These are phyloP conservation scores for Myriosclerotinia curreyana DNA, from an alignment of 2,329 filamentous ascomycete genomes.

Conservation along the genomic window DNA sequence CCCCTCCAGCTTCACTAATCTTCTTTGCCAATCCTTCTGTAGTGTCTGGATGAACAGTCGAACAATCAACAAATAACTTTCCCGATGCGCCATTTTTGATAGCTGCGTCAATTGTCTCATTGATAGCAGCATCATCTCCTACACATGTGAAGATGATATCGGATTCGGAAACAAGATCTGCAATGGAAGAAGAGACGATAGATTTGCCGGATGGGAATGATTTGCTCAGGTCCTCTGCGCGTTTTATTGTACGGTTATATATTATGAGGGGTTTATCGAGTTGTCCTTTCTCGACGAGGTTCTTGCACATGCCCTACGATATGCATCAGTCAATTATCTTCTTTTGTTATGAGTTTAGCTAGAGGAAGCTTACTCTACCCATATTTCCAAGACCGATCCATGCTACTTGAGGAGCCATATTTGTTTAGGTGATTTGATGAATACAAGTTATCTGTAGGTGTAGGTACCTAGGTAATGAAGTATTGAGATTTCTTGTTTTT, in stretches of 20 bases:
- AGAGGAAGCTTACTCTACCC: conserved; percentile 61
- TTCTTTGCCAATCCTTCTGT: conserved; percentile 62
- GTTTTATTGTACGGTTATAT: conserved; percentile 73
- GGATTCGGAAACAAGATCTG: conserved; percentile 63
- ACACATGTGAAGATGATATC: conserved; percentile 83
- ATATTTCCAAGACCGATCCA: conserved; percentile 89
- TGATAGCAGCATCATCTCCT: conserved; percentile 72
- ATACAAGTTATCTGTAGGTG: not conserved
- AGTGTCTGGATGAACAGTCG: conserved; percentile 81
- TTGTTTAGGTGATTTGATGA: conserved; percentile 23
- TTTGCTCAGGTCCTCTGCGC: conserved; percentile 60
- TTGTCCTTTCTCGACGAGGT: conserved; percentile 73
- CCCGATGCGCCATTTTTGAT: conserved; percentile 56
- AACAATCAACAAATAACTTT: conserved; percentile 84
- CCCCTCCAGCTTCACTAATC: conserved; percentile 57
- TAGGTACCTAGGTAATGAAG: not conserved
- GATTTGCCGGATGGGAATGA: conserved; percentile 60
- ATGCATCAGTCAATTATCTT: conserved; percentile 14
- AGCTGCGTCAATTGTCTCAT: conserved; percentile 56
- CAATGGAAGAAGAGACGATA: conserved; percentile 60
- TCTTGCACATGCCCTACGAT: conserved; percentile 69
- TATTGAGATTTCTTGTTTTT: not conserved
- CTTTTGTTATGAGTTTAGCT: conserved; percentile 1
- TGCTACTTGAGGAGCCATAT: conserved; percentile 61
- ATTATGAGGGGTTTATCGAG: conserved; percentile 70